A percentile compares a stretch with the other conserved stretches of the same genome.
Conservation (phyloP, 2,329 filamentous ascomycete genomes). For the Bipolaris gigantea region DNA sequence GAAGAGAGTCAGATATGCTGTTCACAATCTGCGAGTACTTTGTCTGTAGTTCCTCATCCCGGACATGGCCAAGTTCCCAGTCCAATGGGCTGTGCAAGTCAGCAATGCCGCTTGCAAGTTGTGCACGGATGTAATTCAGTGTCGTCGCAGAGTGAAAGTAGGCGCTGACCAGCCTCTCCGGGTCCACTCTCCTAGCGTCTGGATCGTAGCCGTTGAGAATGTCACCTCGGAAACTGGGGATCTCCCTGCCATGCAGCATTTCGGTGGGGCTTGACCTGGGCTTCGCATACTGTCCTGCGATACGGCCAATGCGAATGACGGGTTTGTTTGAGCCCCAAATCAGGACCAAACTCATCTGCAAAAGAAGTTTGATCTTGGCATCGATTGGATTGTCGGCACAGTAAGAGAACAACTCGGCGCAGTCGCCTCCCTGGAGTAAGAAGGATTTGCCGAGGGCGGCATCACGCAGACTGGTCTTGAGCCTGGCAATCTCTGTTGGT, state of each 20-base stretch:
- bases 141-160: constrained; percentile 97
- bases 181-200: constrained; percentile 78
- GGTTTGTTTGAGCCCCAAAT: constrained; percentile 84
- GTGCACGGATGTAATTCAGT: constrained; percentile 85
- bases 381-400: constrained; percentile 88
- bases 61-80: constrained; percentile 92
- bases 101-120: constrained; percentile 83
- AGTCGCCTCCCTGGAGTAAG: constrained; percentile 93
- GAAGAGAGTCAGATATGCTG: constrained; percentile 85
- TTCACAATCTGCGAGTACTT: constrained; percentile 85
- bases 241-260: constrained; percentile 73
- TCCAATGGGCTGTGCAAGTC: constrained; percentile 92
- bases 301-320: constrained; percentile 90
- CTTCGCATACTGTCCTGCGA: constrained; percentile 98
- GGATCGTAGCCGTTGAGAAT: constrained; percentile 87
- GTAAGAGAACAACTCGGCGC: constrained; percentile 96
- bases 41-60: constrained; percentile 76
- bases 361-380: constrained; percentile 91
- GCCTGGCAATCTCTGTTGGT: constrained; percentile 74
- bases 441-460: constrained; percentile 91
- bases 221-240: constrained; percentile 91
- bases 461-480: constrained; percentile 78
- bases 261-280: constrained; percentile 88
- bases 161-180: constrained; percentile 79
- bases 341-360: constrained; percentile 95